Percentiles rank a stretch among this genome's conserved stretches.
Evolutionary conservation across 2,329 filamentous ascomycete genomes (phyloP).

Genomic region (Magnaporthiopsis poae): DNA sequence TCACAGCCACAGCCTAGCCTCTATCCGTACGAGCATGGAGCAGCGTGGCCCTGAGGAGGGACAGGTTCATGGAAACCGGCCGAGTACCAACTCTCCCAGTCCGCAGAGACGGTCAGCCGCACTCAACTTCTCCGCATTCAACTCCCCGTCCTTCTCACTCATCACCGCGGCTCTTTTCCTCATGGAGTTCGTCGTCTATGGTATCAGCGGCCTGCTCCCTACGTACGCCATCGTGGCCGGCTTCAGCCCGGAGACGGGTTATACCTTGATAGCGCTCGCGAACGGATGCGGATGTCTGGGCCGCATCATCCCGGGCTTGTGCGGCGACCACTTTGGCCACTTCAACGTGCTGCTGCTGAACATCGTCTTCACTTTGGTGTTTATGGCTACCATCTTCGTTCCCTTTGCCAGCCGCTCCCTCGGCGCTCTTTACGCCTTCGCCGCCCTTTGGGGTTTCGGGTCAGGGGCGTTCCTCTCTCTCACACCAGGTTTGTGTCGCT

Average conservation of each 20-base stretch:
- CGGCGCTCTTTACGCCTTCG: constrained; percentile 28
- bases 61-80: background rate
- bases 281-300: constrained; percentile 33
- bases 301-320: constrained; percentile 31
- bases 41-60: background rate
- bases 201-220: constrained; percentile 32
- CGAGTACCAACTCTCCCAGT: background rate
- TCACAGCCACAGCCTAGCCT: too few relatives aligned
- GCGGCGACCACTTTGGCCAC: constrained; percentile 32
- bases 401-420: constrained; percentile 22
- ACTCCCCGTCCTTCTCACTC: constrained; percentile 30
- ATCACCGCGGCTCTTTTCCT: constrained; percentile 32
- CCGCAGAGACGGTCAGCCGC: constrained; percentile 17
- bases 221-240: constrained; percentile 30
- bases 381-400: constrained; percentile 33
- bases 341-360: constrained; percentile 34
- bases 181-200: constrained; percentile 39
- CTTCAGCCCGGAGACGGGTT: constrained; percentile 29
- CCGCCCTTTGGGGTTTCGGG: constrained; percentile 38
- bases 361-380: constrained; percentile 26
- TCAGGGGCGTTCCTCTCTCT: constrained; percentile 38
- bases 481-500: constrained; percentile 15
- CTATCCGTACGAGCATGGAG: background rate
- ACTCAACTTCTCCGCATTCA: constrained; percentile 31
- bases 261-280: constrained; percentile 33